Evolutionary conservation across 441 rosid species (phyloP).

Genomic region (Arabidopsis hybrid): DNA sequence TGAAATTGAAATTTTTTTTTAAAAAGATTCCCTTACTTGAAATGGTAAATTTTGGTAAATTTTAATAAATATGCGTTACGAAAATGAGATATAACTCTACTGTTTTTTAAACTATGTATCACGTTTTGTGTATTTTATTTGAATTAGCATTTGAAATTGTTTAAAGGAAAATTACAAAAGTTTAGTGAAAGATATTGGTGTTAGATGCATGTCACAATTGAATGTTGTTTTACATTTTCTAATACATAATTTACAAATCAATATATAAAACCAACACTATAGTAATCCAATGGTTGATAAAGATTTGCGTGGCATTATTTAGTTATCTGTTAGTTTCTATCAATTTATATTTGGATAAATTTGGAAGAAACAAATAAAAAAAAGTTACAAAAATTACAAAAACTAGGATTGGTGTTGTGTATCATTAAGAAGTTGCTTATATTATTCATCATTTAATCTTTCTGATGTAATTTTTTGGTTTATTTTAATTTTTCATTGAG

Average conservation of each 20-base stretch:
- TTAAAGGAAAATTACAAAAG: not conserved
- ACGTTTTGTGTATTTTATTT: not conserved
- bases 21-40: not conserved
- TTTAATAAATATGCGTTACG: not conserved
- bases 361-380: not conserved
- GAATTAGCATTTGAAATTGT: not conserved
- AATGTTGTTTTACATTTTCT: not conserved
- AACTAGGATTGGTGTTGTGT: not conserved
- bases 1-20: not conserved
- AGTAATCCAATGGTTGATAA: not conserved
- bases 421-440: constrained; percentile 1
- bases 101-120: not conserved
- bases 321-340: not conserved
- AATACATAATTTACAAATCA: not conserved
- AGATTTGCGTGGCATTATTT: not conserved
- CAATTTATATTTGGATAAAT: not conserved
- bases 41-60: not conserved
- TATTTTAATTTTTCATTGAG: not conserved
- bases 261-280: not conserved
- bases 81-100: not conserved
- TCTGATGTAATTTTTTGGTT: not conserved
- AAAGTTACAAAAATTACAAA: not conserved
- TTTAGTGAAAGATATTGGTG: constrained; percentile 1
- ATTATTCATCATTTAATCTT: not conserved
- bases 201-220: not conserved